Evolutionary conservation across 805 yeast species (phyloP), one percentile per base, ranked within the genome.

Genomic region (Metschnikowia matae): DNA sequence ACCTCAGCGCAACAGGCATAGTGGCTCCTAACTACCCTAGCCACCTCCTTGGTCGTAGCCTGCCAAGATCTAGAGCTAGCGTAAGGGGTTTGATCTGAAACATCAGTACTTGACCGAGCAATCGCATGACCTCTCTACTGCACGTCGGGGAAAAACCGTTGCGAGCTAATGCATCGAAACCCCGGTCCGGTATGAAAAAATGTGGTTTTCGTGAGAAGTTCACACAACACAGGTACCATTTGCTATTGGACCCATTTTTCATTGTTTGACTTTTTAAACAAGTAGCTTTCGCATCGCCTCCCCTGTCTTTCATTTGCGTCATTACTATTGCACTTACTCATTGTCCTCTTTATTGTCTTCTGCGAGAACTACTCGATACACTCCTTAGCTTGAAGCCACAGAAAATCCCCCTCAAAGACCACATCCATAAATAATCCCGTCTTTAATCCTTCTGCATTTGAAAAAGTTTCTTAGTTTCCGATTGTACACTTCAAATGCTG

Each of bases 101-200:
- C 40, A 39, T 39, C 13, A 8, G 41, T 20, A 14, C 41, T 21
- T 8, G 41, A 39, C 31, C n/a, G 29, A 39, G 41, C 6, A 38
- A n/a, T 38, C 26, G 26, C 41, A 39, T 39, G 31, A 23, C 35
- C 31, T n/a, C 15, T 23, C 26, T 14, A 8, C 46, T 35, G 46
- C 46, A 44, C 26, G 40, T 20, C 17, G 31, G 40, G 36, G 33
- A 32, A 48, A 43, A 43, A 15, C 48, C 39, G 48, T 43, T 48
- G 31, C 48, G 35, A 35, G 36, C 34, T 20, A 32, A 42, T 47
- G 50, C 47, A 41, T 37, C 47, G 50, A 43, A 47, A 40, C 20
- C 6, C 15, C 10, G 33, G 21, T 26, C 34, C 43, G 34, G 34
- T 40, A 40, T 13, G 13, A 40, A 26, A 40, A 23, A 20, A 20